A percentile compares a stretch with the other conserved stretches of the same genome.
phyloP scores from a whole-genome alignment of 768 basidiomycete genomes.

The Kwoniella mangroviensis region DNA sequence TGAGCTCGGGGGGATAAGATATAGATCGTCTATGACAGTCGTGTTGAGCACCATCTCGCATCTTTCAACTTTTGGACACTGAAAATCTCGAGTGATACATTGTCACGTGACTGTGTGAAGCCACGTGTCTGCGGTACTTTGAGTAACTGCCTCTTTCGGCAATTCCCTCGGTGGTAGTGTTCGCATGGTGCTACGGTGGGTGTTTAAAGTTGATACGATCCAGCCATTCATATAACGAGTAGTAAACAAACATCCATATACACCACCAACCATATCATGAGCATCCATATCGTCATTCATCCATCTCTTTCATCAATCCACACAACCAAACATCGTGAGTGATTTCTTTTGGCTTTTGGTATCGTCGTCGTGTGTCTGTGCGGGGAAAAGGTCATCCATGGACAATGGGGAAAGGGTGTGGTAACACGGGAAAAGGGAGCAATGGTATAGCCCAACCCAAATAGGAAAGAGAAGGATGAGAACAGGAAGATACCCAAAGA shows the following conservation, averaged over 20 bases:
- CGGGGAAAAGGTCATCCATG: conserved; percentile 4
- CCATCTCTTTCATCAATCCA: not conserved
- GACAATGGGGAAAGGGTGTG: not conserved
- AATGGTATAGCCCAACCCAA: conserved; percentile 11
- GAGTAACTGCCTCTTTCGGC: conserved; percentile 24
- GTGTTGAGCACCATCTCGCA: not conserved
- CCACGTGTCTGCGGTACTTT: not conserved
- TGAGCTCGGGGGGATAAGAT: too few relatives aligned
- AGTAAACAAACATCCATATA: not conserved
- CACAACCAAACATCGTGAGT: conserved; percentile 12
- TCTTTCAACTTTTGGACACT: not conserved
- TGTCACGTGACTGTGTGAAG: too few relatives aligned
- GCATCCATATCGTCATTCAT: not conserved
- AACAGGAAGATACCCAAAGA: conserved; percentile 19
- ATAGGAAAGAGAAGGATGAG: conserved; percentile 7
- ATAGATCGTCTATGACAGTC: too few relatives aligned
- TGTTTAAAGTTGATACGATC: conserved; percentile 18
- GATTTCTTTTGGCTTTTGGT: not conserved
- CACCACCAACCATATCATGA: conserved; percentile 2
- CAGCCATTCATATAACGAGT: conserved; percentile 7
- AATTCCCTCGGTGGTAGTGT: conserved; percentile 11
- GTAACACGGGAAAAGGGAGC: conserved; percentile 5
- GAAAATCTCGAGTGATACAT: conserved; percentile 13
- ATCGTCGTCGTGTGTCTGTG: conserved; percentile 12
- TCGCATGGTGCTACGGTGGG: not conserved